A percentile compares a stretch with the other conserved stretches of the same genome.
Evolutionary conservation across 495 filamentous ascomycete species (phyloP).

Genomic region (Beverwykella pulmonaria): DNA sequence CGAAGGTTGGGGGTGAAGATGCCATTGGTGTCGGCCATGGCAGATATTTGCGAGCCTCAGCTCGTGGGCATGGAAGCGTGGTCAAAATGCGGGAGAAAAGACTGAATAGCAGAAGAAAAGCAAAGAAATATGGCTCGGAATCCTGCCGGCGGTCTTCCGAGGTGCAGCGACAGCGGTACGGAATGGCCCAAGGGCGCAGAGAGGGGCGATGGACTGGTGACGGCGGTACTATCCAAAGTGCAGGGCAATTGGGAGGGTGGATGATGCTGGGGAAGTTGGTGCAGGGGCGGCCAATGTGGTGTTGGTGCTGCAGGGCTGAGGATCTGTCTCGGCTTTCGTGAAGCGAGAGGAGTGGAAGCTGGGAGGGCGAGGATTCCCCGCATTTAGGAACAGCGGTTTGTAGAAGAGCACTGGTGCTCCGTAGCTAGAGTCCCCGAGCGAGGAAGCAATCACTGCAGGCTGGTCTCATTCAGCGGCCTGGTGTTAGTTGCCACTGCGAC

Average conservation of each 20-base stretch:
- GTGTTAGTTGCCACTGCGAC: slow-evolving; percentile 18
- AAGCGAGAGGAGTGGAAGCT: slow-evolving; percentile 35
- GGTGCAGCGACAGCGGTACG: neutral
- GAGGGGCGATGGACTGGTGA: neutral
- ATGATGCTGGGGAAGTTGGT: slow-evolving; percentile 11
- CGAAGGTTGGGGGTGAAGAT: slow-evolving; percentile 41
- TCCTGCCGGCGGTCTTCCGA: slow-evolving; percentile 12
- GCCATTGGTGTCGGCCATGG: slow-evolving; percentile 37
- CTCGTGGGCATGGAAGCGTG: slow-evolving; percentile 12
- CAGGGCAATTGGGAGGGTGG: slow-evolving; percentile 14
- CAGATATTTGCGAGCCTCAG: slow-evolving; percentile 16
- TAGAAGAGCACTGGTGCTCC: neutral
- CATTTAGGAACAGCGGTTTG: slow-evolving; percentile 20
- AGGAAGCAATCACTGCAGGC: slow-evolving; percentile 19
- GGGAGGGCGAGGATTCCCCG: slow-evolving; percentile 35
- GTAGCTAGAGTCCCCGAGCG: neutral
- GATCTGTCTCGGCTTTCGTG: slow-evolving; percentile 31
- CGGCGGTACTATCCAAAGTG: neutral
- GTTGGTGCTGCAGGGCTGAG: slow-evolving; percentile 21
- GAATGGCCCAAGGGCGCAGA: neutral
- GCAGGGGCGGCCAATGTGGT: slow-evolving; percentile 8
- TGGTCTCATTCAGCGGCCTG: slow-evolving; percentile 12
- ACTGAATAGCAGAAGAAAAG: slow-evolving; percentile 11
- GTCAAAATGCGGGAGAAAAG: slow-evolving; percentile 18
- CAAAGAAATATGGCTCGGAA: slow-evolving; percentile 25